These are phyloP conservation scores for Neurospora sp. DNA, from an alignment of 495 filamentous ascomycete genomes.

Conservation along the genomic window DNA sequence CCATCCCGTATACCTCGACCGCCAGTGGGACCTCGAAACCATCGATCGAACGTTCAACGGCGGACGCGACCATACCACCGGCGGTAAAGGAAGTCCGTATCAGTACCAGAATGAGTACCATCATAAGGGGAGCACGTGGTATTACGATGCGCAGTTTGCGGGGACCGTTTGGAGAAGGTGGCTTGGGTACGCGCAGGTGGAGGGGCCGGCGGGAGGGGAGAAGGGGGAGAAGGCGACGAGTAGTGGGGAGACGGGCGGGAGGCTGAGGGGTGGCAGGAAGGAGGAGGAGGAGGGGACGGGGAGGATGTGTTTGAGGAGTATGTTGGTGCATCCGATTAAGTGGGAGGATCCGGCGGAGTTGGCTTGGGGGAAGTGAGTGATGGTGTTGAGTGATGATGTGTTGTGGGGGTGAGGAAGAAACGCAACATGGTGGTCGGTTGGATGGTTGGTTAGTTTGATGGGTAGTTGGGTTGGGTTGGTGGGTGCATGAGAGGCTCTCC, in stretches of 20 bases:
- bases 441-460: not conserved
- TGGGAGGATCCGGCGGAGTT: constrained; percentile 36
- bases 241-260: constrained; percentile 39
- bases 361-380: constrained; percentile 8
- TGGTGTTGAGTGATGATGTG: no score
- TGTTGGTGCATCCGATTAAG: constrained; percentile 92
- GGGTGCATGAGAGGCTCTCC: not conserved
- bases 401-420: not conserved
- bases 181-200: constrained; percentile 67
- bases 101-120: constrained; percentile 82
- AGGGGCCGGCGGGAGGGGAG: constrained; percentile 14
- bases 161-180: constrained; percentile 78
- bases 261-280: constrained; percentile 54
- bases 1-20: constrained; percentile 83
- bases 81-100: constrained; percentile 59
- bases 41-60: constrained; percentile 79
- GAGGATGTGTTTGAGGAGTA: constrained; percentile 79
- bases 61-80: constrained; percentile 63
- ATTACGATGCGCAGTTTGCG: constrained; percentile 83
- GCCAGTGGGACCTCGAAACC: constrained; percentile 61
- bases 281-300: constrained; percentile 56
- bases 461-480: not conserved
- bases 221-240: constrained; percentile 58
- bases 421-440: not conserved
- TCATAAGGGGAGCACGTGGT: constrained; percentile 84